Evolutionary conservation across 2,329 filamentous ascomycete genomes (phyloP), one percentile per base, ranked within the genome.

Genomic region (Pseudocercospora eumusae): DNA sequence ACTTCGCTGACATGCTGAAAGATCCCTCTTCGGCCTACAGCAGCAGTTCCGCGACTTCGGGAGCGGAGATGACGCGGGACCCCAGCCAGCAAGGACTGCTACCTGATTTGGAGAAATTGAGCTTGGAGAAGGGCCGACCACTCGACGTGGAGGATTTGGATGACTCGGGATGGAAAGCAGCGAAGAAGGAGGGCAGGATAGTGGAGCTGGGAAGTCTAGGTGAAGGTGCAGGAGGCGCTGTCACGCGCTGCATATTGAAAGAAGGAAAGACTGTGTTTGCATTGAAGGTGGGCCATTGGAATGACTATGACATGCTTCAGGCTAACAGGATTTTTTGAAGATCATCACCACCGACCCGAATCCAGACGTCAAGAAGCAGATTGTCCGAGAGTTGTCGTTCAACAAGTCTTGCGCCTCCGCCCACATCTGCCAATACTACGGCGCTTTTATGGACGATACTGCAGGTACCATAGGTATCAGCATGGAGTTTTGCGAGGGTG

Each of bases 401-500:
- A 99, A 99, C 83, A 97, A 97, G 78, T 91, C 93, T 68, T 98
- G 95, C 75, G 92, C 91, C 5, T 97, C 92, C 4, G 89, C 95
- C 63, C 92, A 98, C 76, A 99, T 99, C 72, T 99, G 95, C 79
- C 88, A 90, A 66, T 99, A 99, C 79, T 99, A 97, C 73, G 95
- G 95, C 66, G 93, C 93, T 44, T 99, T 98, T 75, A 91, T 96
- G 75, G 93, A 99, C 74, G 90, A 95, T 62, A 89, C 92, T n/a
- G 96, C 92, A 9, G 92, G 93, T 56, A 98, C 93, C 53, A 98
- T 99, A 69, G 96, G 92, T 53, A 99, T 99, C 73, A 93, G 92
- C 61, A 99, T 99, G 95, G 95, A 99, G 75, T 98, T 96, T 72
- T 99, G 95, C 75, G 95, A 98, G 78, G 95, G 95, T 61, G 95